Percentiles rank a stretch among this genome's conserved stretches.
These are phyloP conservation scores for Begonia peltatifolia DNA, from an alignment of 306 rosid genomes.

Conservation along the genomic window DNA sequence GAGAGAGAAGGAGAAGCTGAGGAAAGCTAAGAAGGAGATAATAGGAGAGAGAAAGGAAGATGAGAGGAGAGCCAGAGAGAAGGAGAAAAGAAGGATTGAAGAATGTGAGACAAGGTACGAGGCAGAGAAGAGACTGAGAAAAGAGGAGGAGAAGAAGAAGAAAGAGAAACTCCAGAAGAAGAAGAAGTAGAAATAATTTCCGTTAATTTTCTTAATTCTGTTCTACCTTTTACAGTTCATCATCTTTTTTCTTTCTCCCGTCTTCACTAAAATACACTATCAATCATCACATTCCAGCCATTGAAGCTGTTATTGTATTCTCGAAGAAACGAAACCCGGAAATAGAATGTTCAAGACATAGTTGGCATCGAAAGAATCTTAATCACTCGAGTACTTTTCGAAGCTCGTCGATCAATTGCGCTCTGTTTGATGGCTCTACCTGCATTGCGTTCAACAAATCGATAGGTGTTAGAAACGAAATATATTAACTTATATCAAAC, in stretches of 20 bases:
- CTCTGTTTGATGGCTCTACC: constrained; percentile 62
- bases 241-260: too few relatives aligned
- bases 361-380: too few relatives aligned
- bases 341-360: too few relatives aligned
- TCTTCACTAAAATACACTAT: too few relatives aligned
- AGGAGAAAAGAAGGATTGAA: constrained; percentile 8
- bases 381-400: constrained; percentile 51
- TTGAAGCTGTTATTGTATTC: too few relatives aligned
- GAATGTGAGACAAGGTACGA: constrained; percentile 3
- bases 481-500: too few relatives aligned
- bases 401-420: constrained; percentile 47
- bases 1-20: constrained; percentile 16
- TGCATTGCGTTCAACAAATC: constrained; percentile 25
- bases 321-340: too few relatives aligned
- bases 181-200: constrained; percentile 14
- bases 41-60: constrained; percentile 2
- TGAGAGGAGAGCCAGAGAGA: constrained; percentile 9
- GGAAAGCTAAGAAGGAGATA: constrained; percentile 21
- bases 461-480: background rate
- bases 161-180: constrained; percentile 4
- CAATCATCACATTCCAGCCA: too few relatives aligned
- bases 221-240: too few relatives aligned
- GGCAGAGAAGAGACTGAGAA: constrained; percentile 4
- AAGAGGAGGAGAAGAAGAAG: constrained; percentile 8
- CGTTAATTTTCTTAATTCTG: background rate